These are phyloP conservation scores for Eimeria falciformis DNA, from an alignment of 169 alveolate genomes.

Conservation along the genomic window DNA sequence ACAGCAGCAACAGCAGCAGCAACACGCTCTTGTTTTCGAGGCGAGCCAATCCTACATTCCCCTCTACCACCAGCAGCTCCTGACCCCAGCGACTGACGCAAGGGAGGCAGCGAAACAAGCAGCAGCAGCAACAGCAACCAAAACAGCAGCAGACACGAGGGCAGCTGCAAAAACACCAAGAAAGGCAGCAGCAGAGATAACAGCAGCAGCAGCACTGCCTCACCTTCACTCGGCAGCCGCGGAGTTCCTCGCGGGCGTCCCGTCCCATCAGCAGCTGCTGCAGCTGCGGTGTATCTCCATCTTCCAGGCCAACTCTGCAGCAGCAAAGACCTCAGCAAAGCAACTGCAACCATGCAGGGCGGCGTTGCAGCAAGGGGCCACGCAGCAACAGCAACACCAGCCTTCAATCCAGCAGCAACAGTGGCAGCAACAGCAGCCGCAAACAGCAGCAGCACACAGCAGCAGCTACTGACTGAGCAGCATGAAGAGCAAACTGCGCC, in stretches of 20 bases:
- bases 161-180: constrained; percentile 4
- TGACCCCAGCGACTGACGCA: not conserved
- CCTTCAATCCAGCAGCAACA: not conserved
- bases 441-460: not conserved
- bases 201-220: not conserved
- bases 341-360: constrained; percentile 38
- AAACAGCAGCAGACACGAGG: not conserved
- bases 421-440: not conserved
- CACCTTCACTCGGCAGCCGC: constrained; percentile 37
- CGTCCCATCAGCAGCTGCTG: constrained; percentile 15
- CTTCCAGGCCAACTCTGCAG: constrained; percentile 9
- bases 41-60: too few relatives aligned
- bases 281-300: constrained; percentile 11
- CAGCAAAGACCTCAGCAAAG: constrained; percentile 29
- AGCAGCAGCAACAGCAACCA: constrained; percentile 10
- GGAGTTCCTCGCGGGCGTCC: constrained; percentile 10
- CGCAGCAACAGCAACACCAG: not conserved
- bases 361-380: not conserved
- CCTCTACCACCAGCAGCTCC: not conserved
- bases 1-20: constrained; percentile 43
- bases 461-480: not conserved
- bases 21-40: not conserved
- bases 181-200: constrained; percentile 4
- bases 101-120: not conserved
- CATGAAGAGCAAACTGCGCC: not conserved